These are phyloP conservation scores for Vinca minor DNA, from an alignment of 257 asterid genomes.

Conservation along the genomic window DNA sequence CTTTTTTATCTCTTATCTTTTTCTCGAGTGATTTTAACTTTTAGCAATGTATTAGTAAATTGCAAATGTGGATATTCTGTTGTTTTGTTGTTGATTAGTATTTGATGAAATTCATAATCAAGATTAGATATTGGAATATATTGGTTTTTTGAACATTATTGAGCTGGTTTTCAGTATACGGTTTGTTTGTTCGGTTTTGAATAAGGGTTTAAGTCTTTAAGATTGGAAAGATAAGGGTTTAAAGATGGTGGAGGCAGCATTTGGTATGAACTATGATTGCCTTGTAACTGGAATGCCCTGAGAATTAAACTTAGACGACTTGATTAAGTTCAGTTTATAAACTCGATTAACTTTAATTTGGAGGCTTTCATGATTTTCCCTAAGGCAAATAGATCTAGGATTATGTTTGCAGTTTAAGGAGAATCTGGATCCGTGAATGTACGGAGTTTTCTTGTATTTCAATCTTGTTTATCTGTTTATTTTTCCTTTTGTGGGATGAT, in stretches of 20 bases:
- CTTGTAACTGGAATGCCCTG: not conserved
- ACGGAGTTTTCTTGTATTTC: not conserved
- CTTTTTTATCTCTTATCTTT: not conserved
- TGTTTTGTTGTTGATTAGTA: slow-evolving; percentile 1
- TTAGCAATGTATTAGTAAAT: slow-evolving; percentile 5
- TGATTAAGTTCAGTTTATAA: not conserved
- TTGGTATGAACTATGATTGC: not conserved
- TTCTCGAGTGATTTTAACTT: not conserved
- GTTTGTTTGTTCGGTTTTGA: not conserved
- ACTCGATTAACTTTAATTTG: not conserved
- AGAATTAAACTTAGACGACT: not conserved
- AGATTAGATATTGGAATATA: too few relatives aligned
- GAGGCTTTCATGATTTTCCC: not conserved
- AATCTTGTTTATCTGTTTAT: too few relatives aligned
- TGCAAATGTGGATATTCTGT: not conserved
- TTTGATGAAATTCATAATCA: not conserved
- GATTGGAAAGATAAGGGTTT: not conserved
- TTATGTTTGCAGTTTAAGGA: not conserved
- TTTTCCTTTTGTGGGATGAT: not conserved
- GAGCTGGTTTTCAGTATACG: too few relatives aligned
- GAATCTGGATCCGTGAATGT: not conserved
- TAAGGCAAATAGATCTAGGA: not conserved
- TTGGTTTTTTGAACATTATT: too few relatives aligned
- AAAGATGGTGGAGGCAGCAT: not conserved
- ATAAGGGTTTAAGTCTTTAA: slow-evolving; percentile 12